Conservation (phyloP, 306 rosid genomes). For the Quercus rubra region DNA sequence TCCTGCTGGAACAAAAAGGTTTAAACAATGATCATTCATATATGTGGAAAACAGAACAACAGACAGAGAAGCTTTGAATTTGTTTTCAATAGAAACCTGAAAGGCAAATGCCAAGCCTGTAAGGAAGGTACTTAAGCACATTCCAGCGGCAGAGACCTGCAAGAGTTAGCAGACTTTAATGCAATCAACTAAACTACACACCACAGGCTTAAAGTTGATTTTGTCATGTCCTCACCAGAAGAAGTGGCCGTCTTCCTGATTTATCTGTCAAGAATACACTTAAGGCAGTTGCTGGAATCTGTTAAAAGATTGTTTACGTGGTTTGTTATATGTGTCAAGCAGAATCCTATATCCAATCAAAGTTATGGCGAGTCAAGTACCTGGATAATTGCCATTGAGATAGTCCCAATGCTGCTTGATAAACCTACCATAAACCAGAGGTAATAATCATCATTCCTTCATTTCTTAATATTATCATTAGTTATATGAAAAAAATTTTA, state of each 20-base stretch:
- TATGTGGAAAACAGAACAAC: background rate
- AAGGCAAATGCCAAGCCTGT: slow-evolving; percentile 52
- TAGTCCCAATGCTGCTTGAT: slow-evolving; percentile 66
- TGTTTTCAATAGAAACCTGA: slow-evolving; percentile 43
- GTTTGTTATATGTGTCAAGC: slow-evolving; percentile 1
- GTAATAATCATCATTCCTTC: background rate
- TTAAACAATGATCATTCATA: background rate
- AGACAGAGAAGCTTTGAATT: background rate
- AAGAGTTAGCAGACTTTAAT: slow-evolving; percentile 2
- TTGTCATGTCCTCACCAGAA: slow-evolving; percentile 40
- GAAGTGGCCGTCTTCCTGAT: slow-evolving; percentile 72
- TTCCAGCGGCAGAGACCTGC: slow-evolving; percentile 68
- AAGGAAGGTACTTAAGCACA: slow-evolving; percentile 68
- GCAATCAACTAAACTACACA: background rate
- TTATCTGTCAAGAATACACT: slow-evolving; percentile 58
- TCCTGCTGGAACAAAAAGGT: background rate
- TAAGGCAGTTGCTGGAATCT: slow-evolving; percentile 63
- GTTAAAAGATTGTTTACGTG: slow-evolving; percentile 1
- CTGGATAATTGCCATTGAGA: slow-evolving; percentile 77
- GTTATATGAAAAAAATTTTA: background rate
- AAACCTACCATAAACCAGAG: slow-evolving; percentile 58
- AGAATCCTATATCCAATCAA: slow-evolving; percentile 12
- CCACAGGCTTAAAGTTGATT: background rate
- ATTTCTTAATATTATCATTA: background rate
- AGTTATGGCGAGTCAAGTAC: slow-evolving; percentile 31